Percentiles rank a stretch among this genome's conserved stretches.
phyloP scores from a whole-genome alignment of 148 eudicot genomes.

The Nyssa sinensis region DNA sequence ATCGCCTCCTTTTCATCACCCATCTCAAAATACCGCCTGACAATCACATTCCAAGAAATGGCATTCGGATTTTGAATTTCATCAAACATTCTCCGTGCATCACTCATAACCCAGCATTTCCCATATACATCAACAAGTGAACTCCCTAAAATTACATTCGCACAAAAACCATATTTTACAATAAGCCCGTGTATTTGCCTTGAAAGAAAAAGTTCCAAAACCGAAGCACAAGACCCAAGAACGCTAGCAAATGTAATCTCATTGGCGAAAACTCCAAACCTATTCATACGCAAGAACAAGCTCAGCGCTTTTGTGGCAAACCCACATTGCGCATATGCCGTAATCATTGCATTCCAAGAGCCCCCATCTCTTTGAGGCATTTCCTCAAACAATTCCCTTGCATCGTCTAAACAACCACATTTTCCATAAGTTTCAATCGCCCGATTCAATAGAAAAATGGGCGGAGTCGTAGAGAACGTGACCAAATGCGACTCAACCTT shows the following conservation, averaged over 20 bases:
- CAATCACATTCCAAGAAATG: conserved; percentile 81
- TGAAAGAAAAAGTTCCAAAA: conserved; percentile 40
- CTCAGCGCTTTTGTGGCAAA: conserved; percentile 32
- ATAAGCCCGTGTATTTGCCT: conserved; percentile 62
- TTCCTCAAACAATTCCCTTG: conserved; percentile 68
- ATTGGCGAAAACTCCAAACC: conserved; percentile 33
- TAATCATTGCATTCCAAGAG: conserved; percentile 75
- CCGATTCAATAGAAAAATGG: conserved; percentile 62
- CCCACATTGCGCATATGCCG: conserved; percentile 42
- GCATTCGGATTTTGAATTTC: conserved; percentile 58
- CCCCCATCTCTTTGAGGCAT: conserved; percentile 81
- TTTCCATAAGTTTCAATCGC: conserved; percentile 59
- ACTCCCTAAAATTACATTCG: conserved; percentile 72
- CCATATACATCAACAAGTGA: conserved; percentile 78
- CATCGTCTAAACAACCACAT: conserved; percentile 64
- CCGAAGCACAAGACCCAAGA: conserved; percentile 55
- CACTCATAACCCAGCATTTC: conserved; percentile 58
- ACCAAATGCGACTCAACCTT: conserved; percentile 69
- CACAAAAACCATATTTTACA: conserved; percentile 45
- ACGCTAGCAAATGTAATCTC: conserved; percentile 70
- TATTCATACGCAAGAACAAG: conserved; percentile 49
- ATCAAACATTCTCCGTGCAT: conserved; percentile 71
- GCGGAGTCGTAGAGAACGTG: conserved; percentile 49
- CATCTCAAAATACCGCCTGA: conserved; percentile 70
- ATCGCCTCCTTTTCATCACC: conserved; percentile 46